Evolutionary conservation across 2,329 filamentous ascomycete genomes (phyloP).

Genomic region (Ascochyta clinopodiicola): DNA sequence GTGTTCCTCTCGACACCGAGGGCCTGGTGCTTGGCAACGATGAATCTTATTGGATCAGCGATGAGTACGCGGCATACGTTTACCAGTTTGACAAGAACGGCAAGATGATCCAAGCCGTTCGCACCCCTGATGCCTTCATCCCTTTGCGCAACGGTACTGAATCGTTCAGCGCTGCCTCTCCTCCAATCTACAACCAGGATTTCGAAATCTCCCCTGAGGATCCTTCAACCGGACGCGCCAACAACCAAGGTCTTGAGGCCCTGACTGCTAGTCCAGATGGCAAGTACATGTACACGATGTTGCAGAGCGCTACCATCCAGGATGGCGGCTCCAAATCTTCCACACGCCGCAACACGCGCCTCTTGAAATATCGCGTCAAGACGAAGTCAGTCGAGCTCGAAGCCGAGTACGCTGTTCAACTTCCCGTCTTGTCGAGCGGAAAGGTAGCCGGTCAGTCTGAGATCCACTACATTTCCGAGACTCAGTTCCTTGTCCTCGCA

Average conservation of each 20-base stretch:
- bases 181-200: constrained; percentile 64
- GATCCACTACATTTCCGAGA: constrained; percentile 67
- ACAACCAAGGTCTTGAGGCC: constrained; percentile 80
- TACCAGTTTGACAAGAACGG: constrained; percentile 69
- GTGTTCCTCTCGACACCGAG: constrained; percentile 70
- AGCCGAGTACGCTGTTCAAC: constrained; percentile 70
- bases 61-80: constrained; percentile 70
- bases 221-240: constrained; percentile 67
- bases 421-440: constrained; percentile 64
- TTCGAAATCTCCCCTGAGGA: constrained; percentile 60
- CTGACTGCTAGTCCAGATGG: constrained; percentile 69
- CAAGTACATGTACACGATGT: constrained; percentile 67
- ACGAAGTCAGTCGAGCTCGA: constrained; percentile 55
- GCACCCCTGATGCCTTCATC: constrained; percentile 69
- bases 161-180: constrained; percentile 68
- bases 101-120: constrained; percentile 67
- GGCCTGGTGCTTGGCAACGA: constrained; percentile 67
- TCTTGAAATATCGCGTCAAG: constrained; percentile 70
- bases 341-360: constrained; percentile 63
- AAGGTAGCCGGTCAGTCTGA: constrained; percentile 72
- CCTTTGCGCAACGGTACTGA: constrained; percentile 67
- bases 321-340: constrained; percentile 62
- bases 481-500: constrained; percentile 71
- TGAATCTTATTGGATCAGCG: constrained; percentile 69
- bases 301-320: constrained; percentile 66